phyloP scores from a whole-genome alignment of 2,329 filamentous ascomycete genomes.

The Arthrobotrys sphaeroides region DNA sequence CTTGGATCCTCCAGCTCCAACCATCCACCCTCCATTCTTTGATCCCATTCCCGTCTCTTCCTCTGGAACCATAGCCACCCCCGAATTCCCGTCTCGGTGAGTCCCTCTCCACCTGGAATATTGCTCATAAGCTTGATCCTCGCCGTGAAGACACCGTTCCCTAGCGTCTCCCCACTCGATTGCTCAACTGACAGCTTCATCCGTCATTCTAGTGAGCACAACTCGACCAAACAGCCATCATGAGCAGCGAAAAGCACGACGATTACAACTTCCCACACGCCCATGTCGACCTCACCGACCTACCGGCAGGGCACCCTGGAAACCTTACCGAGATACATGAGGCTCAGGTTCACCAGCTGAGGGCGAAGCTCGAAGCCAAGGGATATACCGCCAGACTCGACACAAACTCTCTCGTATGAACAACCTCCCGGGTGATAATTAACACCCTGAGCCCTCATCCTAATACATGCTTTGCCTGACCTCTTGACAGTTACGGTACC shows the following conservation, averaged over 20 bases:
- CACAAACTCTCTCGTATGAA: slow-evolving; percentile 83
- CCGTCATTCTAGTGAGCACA: not conserved
- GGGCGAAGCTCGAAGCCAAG: slow-evolving; percentile 81
- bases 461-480: not conserved
- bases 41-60: not conserved
- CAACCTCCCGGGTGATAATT: slow-evolving; percentile 3
- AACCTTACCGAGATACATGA: slow-evolving; percentile 87
- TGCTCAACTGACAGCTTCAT: slow-evolving; percentile 8
- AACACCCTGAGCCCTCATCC: slow-evolving; percentile 13
- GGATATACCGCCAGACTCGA: slow-evolving; percentile 87
- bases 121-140: not conserved
- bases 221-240: not conserved
- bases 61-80: not conserved
- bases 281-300: slow-evolving; percentile 70
- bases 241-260: slow-evolving; percentile 78
- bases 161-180: slow-evolving; percentile 3
- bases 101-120: not conserved
- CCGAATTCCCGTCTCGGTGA: not conserved
- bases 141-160: not conserved
- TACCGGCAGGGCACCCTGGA: slow-evolving; percentile 76
- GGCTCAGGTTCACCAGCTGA: slow-evolving; percentile 86
- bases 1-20: not conserved
- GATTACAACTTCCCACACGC: slow-evolving; percentile 91
- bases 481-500: slow-evolving; percentile 76
- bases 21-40: not conserved